These are phyloP conservation scores for Yamadazyma buinensis DNA, from an alignment of 1,139 yeast species.

Conservation along the genomic window DNA sequence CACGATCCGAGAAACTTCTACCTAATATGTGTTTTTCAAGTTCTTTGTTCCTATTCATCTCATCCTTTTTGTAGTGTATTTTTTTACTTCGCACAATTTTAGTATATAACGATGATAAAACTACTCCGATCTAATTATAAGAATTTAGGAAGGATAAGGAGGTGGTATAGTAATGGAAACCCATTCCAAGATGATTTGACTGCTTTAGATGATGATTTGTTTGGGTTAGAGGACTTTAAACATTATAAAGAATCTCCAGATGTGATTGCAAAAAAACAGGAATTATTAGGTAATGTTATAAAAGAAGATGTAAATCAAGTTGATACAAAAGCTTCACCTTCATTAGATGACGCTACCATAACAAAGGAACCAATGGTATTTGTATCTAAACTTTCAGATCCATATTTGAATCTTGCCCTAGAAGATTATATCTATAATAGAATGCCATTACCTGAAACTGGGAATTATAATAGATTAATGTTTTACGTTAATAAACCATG, in stretches of 20 bases:
- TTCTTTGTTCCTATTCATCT: constrained; percentile 20
- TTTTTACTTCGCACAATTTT: neutral
- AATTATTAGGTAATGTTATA: neutral
- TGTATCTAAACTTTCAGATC: constrained; percentile 49
- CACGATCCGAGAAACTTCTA: constrained; percentile 43
- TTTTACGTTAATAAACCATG: constrained; percentile 79
- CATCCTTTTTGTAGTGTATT: no score
- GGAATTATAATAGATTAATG: constrained; percentile 50
- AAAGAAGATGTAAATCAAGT: neutral
- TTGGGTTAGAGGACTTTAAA: constrained; percentile 38
- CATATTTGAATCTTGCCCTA: constrained; percentile 72
- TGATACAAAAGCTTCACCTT: neutral
- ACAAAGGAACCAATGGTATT: constrained; percentile 36
- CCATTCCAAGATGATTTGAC: constrained; percentile 43
- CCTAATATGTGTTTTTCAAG: constrained; percentile 53
- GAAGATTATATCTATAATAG: constrained; percentile 73
- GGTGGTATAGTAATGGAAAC: constrained; percentile 9
- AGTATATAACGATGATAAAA: constrained; percentile 1
- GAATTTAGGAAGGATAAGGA: neutral
- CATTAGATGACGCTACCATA: constrained; percentile 14
- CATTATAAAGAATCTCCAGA: constrained; percentile 35
- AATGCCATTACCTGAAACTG: constrained; percentile 43
- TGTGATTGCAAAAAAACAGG: constrained; percentile 13
- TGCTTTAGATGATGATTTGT: constrained; percentile 31
- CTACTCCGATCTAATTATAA: neutral